Evolutionary conservation across 495 filamentous ascomycete genomes (phyloP).

Genomic region (Podospora fimiseda): DNA sequence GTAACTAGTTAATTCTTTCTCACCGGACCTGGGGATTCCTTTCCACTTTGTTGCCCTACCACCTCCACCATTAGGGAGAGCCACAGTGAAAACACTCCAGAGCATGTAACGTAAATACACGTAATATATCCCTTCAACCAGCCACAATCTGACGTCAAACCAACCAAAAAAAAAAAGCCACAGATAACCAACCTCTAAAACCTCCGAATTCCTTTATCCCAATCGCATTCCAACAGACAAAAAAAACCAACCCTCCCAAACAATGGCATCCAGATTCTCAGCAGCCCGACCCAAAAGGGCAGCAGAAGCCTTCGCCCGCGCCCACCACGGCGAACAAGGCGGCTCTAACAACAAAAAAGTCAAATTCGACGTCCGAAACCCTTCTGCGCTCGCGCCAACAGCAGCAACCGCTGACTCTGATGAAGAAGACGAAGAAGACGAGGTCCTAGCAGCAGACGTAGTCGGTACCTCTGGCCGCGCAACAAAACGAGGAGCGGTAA

Average conservation of each 20-base stretch:
- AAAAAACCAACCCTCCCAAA: neutral
- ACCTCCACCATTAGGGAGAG: too few species aligned
- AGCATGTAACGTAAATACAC: too few species aligned
- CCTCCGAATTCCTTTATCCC: neutral
- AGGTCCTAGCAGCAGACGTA: constrained; percentile 82
- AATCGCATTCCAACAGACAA: too few species aligned
- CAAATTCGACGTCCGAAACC: constrained; percentile 92
- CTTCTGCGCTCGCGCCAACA: constrained; percentile 73
- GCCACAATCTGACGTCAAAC: constrained; percentile 11
- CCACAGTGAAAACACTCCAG: too few species aligned
- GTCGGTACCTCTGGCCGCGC: constrained; percentile 74
- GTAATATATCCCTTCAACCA: too few species aligned
- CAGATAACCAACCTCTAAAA: too few species aligned
- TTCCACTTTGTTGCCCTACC: too few species aligned
- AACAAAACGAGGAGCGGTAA: constrained; percentile 84
- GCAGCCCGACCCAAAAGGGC: constrained; percentile 75
- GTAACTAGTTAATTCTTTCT: too few species aligned
- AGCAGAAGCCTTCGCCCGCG: constrained; percentile 70
- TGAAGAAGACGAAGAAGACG: constrained; percentile 67
- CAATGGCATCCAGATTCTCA: constrained; percentile 57
- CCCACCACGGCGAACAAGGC: constrained; percentile 54
- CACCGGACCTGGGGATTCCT: too few species aligned
- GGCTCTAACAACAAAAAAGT: constrained; percentile 63
- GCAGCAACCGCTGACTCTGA: constrained; percentile 46
- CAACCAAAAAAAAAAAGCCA: too few species aligned